Conservation (phyloP, 306 rosid genomes). For the Cicer pinnatifidum region DNA sequence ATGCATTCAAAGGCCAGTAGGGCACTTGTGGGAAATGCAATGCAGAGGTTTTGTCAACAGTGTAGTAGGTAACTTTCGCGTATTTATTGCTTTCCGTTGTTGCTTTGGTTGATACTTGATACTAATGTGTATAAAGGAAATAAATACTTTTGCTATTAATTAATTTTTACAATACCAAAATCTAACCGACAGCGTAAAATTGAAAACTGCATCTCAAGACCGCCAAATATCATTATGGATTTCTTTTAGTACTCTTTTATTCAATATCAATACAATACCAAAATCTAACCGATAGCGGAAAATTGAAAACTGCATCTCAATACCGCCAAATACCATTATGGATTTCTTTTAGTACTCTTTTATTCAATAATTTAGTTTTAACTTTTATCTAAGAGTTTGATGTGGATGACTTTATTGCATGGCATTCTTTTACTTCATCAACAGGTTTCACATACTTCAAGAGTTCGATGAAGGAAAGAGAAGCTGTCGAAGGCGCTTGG, state of each 20-base stretch:
- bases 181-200: not conserved
- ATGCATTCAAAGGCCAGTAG: slow-evolving; percentile 84
- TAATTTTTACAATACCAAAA: not conserved
- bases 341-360: not conserved
- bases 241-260: too few species aligned
- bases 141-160: slow-evolving; percentile 1
- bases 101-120: slow-evolving; percentile 21
- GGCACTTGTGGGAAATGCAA: slow-evolving; percentile 75
- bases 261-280: not conserved
- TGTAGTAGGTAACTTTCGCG: slow-evolving; percentile 77
- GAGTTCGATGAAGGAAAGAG: slow-evolving; percentile 64
- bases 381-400: not conserved
- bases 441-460: slow-evolving; percentile 56
- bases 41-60: slow-evolving; percentile 98
- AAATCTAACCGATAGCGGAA: not conserved
- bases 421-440: slow-evolving; percentile 28
- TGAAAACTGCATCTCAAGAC: slow-evolving; percentile 26
- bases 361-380: not conserved
- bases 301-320: slow-evolving; percentile 31
- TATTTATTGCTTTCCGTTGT: slow-evolving; percentile 26
- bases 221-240: not conserved
- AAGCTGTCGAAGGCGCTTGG: slow-evolving; percentile 62
- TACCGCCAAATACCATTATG: not conserved
- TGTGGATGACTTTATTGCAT: slow-evolving; percentile 15
- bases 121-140: slow-evolving; percentile 10